These are phyloP conservation scores for Arabidopsis arenosa DNA, from an alignment of 345 rosid species.

Conservation along the genomic window DNA sequence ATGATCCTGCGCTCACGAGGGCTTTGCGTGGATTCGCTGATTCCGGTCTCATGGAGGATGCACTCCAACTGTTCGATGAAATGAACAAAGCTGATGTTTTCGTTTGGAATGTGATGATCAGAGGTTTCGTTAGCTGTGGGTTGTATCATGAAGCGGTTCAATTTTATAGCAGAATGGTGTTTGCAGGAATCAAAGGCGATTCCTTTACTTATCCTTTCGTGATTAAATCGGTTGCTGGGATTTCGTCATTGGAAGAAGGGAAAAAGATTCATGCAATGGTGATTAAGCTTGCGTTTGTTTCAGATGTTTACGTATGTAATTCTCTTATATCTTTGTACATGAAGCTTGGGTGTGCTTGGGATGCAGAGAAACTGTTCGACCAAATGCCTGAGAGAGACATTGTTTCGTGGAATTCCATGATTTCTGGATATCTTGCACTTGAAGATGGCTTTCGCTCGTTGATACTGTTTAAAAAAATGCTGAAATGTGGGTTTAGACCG, in stretches of 20 bases:
- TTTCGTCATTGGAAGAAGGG: conserved; percentile 52
- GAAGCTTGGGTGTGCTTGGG: conserved; percentile 52
- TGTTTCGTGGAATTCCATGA: conserved; percentile 85
- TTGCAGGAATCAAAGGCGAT: conserved; percentile 55
- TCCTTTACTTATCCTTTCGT: conserved; percentile 72
- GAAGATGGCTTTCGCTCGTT: conserved; percentile 58
- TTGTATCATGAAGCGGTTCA: conserved; percentile 53
- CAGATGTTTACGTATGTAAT: conserved; percentile 68
- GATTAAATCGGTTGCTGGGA: conserved; percentile 64
- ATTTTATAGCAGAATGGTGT: conserved; percentile 56
- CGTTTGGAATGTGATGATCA: conserved; percentile 71
- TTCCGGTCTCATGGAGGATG: conserved; percentile 56
- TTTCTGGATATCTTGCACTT: conserved; percentile 63
- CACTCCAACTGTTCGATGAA: conserved; percentile 70
- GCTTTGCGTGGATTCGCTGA: conserved; percentile 40
- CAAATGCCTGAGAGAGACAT: conserved; percentile 70
- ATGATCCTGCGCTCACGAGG: conserved; percentile 42
- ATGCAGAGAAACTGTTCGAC: conserved; percentile 66
- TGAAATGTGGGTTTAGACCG: conserved; percentile 47
- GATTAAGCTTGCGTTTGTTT: conserved; percentile 62
- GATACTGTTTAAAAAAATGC: conserved; percentile 55
- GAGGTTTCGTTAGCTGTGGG: conserved; percentile 57
- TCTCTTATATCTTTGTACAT: conserved; percentile 67
- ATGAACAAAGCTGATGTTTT: conserved; percentile 58
- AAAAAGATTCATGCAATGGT: conserved; percentile 58